A percentile compares a stretch with the other conserved stretches of the same genome.
phyloP scores from a whole-genome alignment of 148 eudicot species.

The Diospyros kaki region DNA sequence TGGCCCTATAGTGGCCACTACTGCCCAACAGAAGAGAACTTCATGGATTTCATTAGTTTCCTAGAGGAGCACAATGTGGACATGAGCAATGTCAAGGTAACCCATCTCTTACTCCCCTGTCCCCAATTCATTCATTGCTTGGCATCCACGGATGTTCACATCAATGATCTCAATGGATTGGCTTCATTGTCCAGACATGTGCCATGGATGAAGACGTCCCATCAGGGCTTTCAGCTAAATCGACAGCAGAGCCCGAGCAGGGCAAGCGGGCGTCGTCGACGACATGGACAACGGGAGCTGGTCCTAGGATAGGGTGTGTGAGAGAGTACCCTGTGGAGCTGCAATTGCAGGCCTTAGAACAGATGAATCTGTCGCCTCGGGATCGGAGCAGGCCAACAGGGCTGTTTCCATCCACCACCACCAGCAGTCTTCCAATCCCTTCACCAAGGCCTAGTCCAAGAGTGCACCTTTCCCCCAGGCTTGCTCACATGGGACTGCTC shows the following conservation, averaged over 20 bases:
- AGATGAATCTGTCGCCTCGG: slow-evolving; percentile 22
- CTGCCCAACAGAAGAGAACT: slow-evolving; percentile 34
- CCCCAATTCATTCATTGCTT: background rate
- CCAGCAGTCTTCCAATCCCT: background rate
- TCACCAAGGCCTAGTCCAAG: slow-evolving; percentile 18
- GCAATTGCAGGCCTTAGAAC: slow-evolving; percentile 23
- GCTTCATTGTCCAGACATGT: slow-evolving; percentile 13
- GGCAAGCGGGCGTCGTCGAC: slow-evolving; percentile 3
- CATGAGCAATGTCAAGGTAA: slow-evolving; percentile 31
- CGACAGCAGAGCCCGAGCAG: background rate
- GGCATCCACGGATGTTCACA: background rate
- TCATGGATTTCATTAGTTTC: slow-evolving; percentile 25
- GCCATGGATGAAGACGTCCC: slow-evolving; percentile 22
- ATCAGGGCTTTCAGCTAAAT: background rate
- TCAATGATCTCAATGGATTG: background rate
- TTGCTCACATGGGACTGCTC: slow-evolving; percentile 8
- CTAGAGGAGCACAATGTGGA: slow-evolving; percentile 29
- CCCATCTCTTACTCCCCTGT: background rate
- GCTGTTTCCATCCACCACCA: background rate
- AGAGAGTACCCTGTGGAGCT: slow-evolving; percentile 23
- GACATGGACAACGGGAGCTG: slow-evolving; percentile 23
- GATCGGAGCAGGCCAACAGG: background rate
- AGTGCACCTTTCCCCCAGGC: slow-evolving; percentile 10
- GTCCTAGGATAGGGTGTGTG: slow-evolving; percentile 26
- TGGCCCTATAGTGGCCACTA: slow-evolving; percentile 43